Conservation (phyloP, 768 basidiomycete genomes). For the Russula griseocarnosa region DNA sequence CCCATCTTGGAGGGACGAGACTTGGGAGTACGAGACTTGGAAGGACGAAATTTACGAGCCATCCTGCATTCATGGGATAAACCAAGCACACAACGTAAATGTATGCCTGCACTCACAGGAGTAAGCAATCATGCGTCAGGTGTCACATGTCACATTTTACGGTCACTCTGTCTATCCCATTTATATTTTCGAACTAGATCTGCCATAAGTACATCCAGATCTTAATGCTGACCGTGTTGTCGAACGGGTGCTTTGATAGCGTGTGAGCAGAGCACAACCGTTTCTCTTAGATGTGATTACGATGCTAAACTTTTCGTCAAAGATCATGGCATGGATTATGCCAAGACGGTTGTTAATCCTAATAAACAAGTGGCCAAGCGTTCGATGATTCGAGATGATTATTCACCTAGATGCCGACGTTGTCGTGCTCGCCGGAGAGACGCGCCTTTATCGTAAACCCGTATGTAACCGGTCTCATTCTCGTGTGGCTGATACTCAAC, state of each 20-base stretch:
- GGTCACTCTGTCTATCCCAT: too few species aligned
- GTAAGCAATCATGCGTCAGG: too few species aligned
- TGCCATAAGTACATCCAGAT: too few species aligned
- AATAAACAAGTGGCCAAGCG: constrained; percentile 38
- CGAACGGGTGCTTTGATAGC: constrained; percentile 36
- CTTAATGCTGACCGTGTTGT: constrained; percentile 34
- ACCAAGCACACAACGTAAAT: too few species aligned
- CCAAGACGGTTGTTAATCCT: constrained; percentile 42
- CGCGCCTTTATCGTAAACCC: constrained; percentile 41
- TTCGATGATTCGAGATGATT: constrained; percentile 42
- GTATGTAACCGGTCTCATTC: constrained; percentile 32
- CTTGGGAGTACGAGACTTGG: too few species aligned
- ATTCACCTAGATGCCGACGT: constrained; percentile 37
- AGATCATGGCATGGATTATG: too few species aligned
- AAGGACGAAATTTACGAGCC: too few species aligned
- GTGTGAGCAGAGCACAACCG: constrained; percentile 38
- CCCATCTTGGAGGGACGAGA: too few species aligned
- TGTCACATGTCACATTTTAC: too few species aligned
- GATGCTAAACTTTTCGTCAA: too few species aligned
- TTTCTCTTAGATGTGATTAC: neutral
- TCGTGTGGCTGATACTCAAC: neutral
- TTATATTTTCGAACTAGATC: too few species aligned
- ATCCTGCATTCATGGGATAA: too few species aligned
- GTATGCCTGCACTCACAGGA: neutral
- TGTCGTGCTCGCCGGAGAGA: constrained; percentile 41